Evolutionary conservation across 116 monocot species (phyloP), one percentile per base, ranked within the genome.

Genomic region (Trichopus zeylanicus): DNA sequence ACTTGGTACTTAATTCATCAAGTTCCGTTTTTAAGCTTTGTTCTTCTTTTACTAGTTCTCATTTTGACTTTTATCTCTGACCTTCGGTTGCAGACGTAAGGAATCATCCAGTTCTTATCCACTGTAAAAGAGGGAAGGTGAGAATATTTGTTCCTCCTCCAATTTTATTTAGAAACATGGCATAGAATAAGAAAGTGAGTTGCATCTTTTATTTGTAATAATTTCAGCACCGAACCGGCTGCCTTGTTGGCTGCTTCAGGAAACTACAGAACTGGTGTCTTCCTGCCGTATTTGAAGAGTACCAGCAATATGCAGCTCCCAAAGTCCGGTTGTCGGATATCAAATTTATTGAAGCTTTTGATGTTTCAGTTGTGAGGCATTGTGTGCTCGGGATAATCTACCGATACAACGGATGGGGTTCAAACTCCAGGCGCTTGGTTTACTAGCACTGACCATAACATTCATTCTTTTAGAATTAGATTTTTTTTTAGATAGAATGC

Each of bases 61-160:
- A 30, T 1, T 19, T 54, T n/a, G n/a, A n/a, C 21, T n/a, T 51
- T 11, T 10, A 27, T 22, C n/a, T 63, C 1, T 53, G 18, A 0
- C 13, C 30, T 35, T 10, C 26, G 11, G 33, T 9, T 73, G 59
- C 79, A 90, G 90, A 90, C 73, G 62, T 67, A 22, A 69, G 56
- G 59, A 85, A 90, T 27, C 90, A 90, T 61, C 90, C 89, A 23
- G 3, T 89, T 31, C 77, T 89, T 27, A 81, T 89, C 63, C 89
- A 89, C 42, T 89, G 89, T 60, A 89, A 89, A 37, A 61, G 89
- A 60, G 89, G 89, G 37, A 89, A 87, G 82, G 82, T 86, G n/a
- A n/a, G n/a, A n/a, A n/a, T n/a, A n/a, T n/a, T n/a, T n/a, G n/a
- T n/a, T n/a, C n/a, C n/a, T n/a, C n/a, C n/a, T n/a, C n/a, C n/a